A percentile compares a stretch with the other conserved stretches of the same genome.
These are phyloP conservation scores for Tremella fuciformis DNA, from an alignment of 768 basidiomycete species.

Conservation along the genomic window DNA sequence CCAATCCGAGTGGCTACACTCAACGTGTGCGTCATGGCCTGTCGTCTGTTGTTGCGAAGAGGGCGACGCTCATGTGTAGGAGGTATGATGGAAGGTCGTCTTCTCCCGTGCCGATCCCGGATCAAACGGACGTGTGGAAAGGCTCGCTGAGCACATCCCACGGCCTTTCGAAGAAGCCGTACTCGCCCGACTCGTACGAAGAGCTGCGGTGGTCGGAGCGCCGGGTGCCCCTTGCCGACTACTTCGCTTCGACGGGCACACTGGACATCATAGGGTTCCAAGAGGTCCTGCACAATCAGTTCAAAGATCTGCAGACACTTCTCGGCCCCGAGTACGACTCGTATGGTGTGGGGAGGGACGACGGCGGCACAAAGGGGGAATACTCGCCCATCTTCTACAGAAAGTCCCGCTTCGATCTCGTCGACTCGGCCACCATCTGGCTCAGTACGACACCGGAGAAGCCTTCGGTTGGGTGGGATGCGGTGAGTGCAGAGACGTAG, in stretches of 20 bases:
- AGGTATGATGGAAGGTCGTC: constrained; percentile 24
- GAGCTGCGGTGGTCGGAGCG: constrained; percentile 44
- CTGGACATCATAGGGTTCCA: constrained; percentile 45
- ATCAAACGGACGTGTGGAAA: constrained; percentile 1
- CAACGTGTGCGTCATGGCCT: constrained; percentile 18
- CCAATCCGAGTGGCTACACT: constrained; percentile 16
- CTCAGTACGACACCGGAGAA: constrained; percentile 47
- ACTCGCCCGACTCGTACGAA: constrained; percentile 15
- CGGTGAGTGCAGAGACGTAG: constrained; percentile 28
- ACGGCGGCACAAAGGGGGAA: constrained; percentile 61
- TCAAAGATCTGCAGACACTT: constrained; percentile 59
- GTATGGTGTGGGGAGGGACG: constrained; percentile 65
- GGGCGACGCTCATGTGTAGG: constrained; percentile 8
- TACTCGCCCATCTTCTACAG: constrained; percentile 66
- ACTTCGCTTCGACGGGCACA: constrained; percentile 28
- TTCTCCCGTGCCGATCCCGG: constrained; percentile 33
- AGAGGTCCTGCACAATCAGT: constrained; percentile 60
- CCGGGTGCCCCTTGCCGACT: constrained; percentile 35
- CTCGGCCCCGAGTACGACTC: constrained; percentile 61
- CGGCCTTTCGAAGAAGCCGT: constrained; percentile 14
- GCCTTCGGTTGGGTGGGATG: constrained; percentile 51
- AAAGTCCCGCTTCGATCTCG: constrained; percentile 49
- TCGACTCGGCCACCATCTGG: constrained; percentile 44
- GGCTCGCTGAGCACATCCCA: no score
- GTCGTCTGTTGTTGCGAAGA: background rate